These are phyloP conservation scores for Mycena maculata DNA, from an alignment of 768 basidiomycete species.

Conservation along the genomic window DNA sequence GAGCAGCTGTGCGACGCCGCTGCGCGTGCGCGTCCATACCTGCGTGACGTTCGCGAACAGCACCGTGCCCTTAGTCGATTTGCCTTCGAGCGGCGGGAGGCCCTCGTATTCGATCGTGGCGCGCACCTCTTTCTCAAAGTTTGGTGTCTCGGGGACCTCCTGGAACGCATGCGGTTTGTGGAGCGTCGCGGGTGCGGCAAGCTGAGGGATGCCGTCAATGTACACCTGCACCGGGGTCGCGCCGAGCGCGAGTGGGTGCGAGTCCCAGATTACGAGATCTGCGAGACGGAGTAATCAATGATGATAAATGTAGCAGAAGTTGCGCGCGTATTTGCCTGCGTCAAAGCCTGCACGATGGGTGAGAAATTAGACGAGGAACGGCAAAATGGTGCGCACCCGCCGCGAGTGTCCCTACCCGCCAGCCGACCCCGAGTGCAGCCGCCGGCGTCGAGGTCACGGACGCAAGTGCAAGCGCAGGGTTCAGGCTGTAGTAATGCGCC, in stretches of 20 bases:
- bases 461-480: slow-evolving; percentile 65
- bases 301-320: slow-evolving; percentile 1
- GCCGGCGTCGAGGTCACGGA: slow-evolving; percentile 77
- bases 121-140: slow-evolving; percentile 70
- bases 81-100: slow-evolving; percentile 70
- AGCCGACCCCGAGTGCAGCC: slow-evolving; percentile 69
- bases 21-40: slow-evolving; percentile 43
- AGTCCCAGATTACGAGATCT: slow-evolving; percentile 75
- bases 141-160: slow-evolving; percentile 61
- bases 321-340: slow-evolving; percentile 54
- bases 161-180: slow-evolving; percentile 64
- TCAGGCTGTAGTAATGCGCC: slow-evolving; percentile 74
- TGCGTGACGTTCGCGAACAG: slow-evolving; percentile 66
- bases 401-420: slow-evolving; percentile 73
- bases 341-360: slow-evolving; percentile 65
- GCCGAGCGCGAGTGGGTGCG: slow-evolving; percentile 81
- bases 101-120: slow-evolving; percentile 72
- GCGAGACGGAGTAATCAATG: neutral
- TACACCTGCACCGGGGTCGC: slow-evolving; percentile 86
- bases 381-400: slow-evolving; percentile 49
- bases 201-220: slow-evolving; percentile 85
- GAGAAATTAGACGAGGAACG: neutral
- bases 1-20: slow-evolving; percentile 34
- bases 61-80: slow-evolving; percentile 49
- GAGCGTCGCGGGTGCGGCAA: slow-evolving; percentile 46